phyloP scores from a whole-genome alignment of 257 asterid genomes.

The Solanum phureja region DNA sequence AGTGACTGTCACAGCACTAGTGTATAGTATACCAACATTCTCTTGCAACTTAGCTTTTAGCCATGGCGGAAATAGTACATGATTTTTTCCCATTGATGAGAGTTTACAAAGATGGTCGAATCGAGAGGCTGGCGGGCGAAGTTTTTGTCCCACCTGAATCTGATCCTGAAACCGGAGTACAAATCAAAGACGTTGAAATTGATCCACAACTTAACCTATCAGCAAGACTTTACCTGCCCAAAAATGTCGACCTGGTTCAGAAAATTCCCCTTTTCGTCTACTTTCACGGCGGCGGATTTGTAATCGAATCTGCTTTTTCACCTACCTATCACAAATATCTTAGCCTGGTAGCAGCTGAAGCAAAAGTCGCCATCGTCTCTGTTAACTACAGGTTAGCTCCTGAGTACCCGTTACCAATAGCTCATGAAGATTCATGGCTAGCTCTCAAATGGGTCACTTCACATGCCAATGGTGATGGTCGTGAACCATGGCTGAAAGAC shows the following conservation, averaged over 20 bases:
- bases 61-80: conserved; percentile 19
- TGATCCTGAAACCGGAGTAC: conserved; percentile 37
- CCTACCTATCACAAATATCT: conserved; percentile 21
- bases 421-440: conserved; percentile 45
- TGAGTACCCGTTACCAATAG: conserved; percentile 45
- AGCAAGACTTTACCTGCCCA: conserved; percentile 44
- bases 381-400: conserved; percentile 64
- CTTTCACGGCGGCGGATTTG: conserved; percentile 59
- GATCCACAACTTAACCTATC: conserved; percentile 11
- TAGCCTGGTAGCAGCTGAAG: conserved; percentile 24
- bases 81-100: conserved; percentile 31
- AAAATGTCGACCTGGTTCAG: background rate
- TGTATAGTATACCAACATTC: background rate
- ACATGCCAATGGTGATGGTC: conserved; percentile 14
- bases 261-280: conserved; percentile 47
- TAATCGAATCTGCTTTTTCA: conserved; percentile 32
- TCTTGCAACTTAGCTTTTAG: background rate
- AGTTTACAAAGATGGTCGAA: conserved; percentile 33
- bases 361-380: conserved; percentile 32
- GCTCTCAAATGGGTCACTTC: conserved; percentile 51
- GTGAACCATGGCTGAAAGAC: conserved; percentile 32
- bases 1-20: background rate
- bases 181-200: conserved; percentile 33
- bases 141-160: conserved; percentile 13
- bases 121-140: conserved; percentile 16